Evolutionary conservation across 2,329 filamentous ascomycete species (phyloP).

Genomic region (Samsoniella hepiali): DNA sequence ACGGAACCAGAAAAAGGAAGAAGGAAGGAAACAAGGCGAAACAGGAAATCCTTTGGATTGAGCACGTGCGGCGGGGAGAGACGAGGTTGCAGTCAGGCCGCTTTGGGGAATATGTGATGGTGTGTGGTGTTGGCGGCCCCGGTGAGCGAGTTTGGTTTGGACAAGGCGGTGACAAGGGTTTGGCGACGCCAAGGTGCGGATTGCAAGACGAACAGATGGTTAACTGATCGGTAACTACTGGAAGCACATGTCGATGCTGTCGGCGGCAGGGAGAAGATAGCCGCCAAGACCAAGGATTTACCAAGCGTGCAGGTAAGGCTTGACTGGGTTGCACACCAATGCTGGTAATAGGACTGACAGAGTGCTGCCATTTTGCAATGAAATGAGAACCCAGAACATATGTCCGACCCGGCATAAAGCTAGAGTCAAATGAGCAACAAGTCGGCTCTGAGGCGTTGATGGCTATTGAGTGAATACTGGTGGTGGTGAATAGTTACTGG

Average conservation of each 20-base stretch:
- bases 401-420: too few relatives aligned
- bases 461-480: too few relatives aligned
- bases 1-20: background rate
- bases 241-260: background rate
- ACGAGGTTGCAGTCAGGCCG: conserved; percentile 1
- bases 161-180: conserved; percentile 6
- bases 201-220: background rate
- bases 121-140: conserved; percentile 8
- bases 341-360: too few relatives aligned
- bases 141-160: conserved; percentile 9
- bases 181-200: background rate
- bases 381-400: too few relatives aligned
- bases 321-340: too few relatives aligned
- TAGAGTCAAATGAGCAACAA: too few relatives aligned
- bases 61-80: conserved; percentile 6
- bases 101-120: conserved; percentile 4
- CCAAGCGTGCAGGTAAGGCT: too few relatives aligned
- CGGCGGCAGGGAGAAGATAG: too few relatives aligned
- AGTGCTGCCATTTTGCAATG: too few relatives aligned
- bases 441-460: too few relatives aligned
- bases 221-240: background rate
- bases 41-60: background rate
- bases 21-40: background rate
- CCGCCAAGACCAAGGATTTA: too few relatives aligned
- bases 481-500: too few relatives aligned